Percentiles rank a stretch among this genome's conserved stretches.
Conservation (phyloP, 2,329 filamentous ascomycete species). For the Cladobotryum protrusum region DNA sequence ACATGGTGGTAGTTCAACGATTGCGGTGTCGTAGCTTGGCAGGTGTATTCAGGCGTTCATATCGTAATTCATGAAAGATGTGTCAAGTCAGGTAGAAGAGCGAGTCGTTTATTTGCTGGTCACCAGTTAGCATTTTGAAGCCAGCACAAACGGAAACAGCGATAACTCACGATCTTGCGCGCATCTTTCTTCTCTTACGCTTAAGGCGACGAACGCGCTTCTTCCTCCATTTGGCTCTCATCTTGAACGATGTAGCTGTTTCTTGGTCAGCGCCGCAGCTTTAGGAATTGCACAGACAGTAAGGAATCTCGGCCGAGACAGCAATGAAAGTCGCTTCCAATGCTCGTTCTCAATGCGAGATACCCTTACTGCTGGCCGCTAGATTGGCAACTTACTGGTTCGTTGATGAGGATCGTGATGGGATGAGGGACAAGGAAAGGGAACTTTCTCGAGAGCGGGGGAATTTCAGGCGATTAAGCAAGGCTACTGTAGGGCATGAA, state of each 20-base stretch:
- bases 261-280: constrained; percentile 10
- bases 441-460: constrained; percentile 22
- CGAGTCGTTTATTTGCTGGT: constrained; percentile 62
- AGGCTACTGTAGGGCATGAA: constrained; percentile 31
- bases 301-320: neutral
- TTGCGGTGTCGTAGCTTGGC: constrained; percentile 17
- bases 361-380: neutral
- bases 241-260: constrained; percentile 44
- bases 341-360: constrained; percentile 3
- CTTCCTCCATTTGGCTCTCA: constrained; percentile 99
- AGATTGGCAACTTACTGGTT: constrained; percentile 30
- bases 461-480: constrained; percentile 25
- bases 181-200: constrained; percentile 99
- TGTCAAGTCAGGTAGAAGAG: constrained; percentile 50
- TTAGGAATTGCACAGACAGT: neutral
- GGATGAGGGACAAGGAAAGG: constrained; percentile 33
- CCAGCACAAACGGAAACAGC: neutral
- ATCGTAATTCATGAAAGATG: constrained; percentile 37
- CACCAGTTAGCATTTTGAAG: constrained; percentile 26
- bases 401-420: constrained; percentile 41
- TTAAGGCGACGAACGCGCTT: constrained; percentile 99
- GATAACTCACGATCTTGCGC: constrained; percentile 83
- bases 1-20: neutral
- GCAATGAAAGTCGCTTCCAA: constrained; percentile 3
- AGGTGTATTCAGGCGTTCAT: constrained; percentile 24